Evolutionary conservation across 257 asterid genomes (phyloP).

Genomic region (Rhazya stricta): DNA sequence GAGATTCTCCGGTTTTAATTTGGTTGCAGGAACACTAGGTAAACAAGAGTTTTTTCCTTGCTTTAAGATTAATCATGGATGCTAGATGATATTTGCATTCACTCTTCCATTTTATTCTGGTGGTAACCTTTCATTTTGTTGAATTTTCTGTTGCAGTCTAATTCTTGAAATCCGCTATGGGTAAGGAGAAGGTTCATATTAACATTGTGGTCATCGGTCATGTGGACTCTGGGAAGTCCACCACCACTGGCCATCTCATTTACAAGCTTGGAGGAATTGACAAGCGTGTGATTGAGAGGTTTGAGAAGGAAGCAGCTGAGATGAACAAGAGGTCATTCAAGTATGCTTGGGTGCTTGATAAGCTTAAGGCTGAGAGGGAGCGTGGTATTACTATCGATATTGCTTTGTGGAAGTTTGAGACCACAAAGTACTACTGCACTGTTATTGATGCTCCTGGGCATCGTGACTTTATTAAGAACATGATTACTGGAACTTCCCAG

Average conservation of each 20-base stretch:
- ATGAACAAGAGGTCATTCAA: slow-evolving; percentile 32
- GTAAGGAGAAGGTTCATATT: slow-evolving; percentile 31
- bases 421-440: slow-evolving; percentile 70
- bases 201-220: slow-evolving; percentile 54
- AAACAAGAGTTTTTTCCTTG: too few relatives aligned
- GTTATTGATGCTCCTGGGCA: slow-evolving; percentile 33
- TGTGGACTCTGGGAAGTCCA: slow-evolving; percentile 47
- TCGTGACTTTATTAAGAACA: slow-evolving; percentile 32
- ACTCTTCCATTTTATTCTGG: too few relatives aligned
- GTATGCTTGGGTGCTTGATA: slow-evolving; percentile 79
- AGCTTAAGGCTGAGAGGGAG: slow-evolving; percentile 83
- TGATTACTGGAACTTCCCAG: slow-evolving; percentile 31
- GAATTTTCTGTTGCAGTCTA: neutral
- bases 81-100: neutral
- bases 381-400: slow-evolving; percentile 84
- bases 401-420: slow-evolving; percentile 86
- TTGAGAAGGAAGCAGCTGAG: slow-evolving; percentile 52
- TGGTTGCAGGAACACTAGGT: too few relatives aligned
- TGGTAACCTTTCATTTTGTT: neutral
- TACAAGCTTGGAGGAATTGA: slow-evolving; percentile 88
- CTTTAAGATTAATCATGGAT: too few relatives aligned
- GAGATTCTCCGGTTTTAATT: too few relatives aligned
- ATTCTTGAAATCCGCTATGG: neutral
- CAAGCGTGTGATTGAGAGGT: slow-evolving; percentile 81
- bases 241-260: slow-evolving; percentile 54